phyloP scores from a whole-genome alignment of 768 basidiomycete species.

The Boletus vinaceobasis region DNA sequence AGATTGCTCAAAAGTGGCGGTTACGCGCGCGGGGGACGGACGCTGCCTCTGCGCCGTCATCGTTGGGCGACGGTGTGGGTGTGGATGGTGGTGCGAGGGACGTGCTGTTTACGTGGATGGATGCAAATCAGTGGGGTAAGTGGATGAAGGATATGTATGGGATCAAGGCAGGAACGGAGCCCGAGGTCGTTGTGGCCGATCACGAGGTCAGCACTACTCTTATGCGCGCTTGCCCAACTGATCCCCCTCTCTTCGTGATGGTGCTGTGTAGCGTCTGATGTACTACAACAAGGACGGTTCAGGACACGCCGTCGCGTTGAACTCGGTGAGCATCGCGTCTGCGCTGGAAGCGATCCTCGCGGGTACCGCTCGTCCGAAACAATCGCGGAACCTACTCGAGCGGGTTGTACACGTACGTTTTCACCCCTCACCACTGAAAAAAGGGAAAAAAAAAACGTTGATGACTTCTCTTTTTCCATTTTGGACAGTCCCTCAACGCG shows the following conservation, averaged over 20 bases:
- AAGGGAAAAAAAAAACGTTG: too few relatives aligned
- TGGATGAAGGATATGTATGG: conserved; percentile 96
- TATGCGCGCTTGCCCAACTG: not conserved
- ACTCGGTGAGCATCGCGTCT: conserved; percentile 55
- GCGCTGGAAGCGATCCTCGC: conserved; percentile 64
- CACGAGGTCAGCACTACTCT: conserved; percentile 41
- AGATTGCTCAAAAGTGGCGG: conserved; percentile 62
- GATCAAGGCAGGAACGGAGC: conserved; percentile 36
- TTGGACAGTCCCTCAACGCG: conserved; percentile 15
- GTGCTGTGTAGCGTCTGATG: conserved; percentile 50
- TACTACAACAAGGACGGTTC: conserved; percentile 72
- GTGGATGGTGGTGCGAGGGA: conserved; percentile 34
- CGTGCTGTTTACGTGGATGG: conserved; percentile 90
- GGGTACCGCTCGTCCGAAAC: conserved; percentile 46
- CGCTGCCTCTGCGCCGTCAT: not conserved
- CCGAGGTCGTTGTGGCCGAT: conserved; percentile 69
- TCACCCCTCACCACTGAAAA: not conserved
- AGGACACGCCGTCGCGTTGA: conserved; percentile 54
- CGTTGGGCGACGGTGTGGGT: conserved; percentile 14
- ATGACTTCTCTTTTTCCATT: not conserved
- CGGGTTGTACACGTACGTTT: conserved; percentile 56
- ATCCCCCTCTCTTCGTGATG: not conserved
- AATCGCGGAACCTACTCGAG: conserved; percentile 73
- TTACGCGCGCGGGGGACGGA: conserved; percentile 9
- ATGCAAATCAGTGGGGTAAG: conserved; percentile 73